Percentiles rank a stretch among this genome's conserved stretches.
phyloP scores from a whole-genome alignment of 2,329 filamentous ascomycete species.

The Hypoxylon sp. region DNA sequence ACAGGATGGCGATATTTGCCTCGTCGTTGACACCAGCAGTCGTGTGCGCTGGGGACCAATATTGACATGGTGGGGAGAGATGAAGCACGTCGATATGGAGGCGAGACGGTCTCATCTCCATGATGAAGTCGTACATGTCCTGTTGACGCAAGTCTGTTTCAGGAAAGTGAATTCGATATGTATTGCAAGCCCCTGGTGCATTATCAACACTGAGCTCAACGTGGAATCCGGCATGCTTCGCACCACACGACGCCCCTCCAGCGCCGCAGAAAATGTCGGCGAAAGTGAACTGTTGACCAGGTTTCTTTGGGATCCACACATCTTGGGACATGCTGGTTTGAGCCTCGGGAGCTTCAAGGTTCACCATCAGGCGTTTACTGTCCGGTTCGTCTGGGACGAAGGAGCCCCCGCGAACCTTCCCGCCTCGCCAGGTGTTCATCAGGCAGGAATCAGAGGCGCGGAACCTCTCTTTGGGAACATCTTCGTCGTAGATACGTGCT shows the following conservation, averaged over 20 bases:
- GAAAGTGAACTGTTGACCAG: constrained; percentile 64
- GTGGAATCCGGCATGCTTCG: constrained; percentile 64
- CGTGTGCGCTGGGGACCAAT: constrained; percentile 80
- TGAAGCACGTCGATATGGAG: constrained; percentile 76
- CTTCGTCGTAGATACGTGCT: constrained; percentile 47
- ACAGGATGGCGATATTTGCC: constrained; percentile 72
- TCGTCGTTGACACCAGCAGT: constrained; percentile 70
- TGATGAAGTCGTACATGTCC: constrained; percentile 65
- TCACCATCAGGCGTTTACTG: constrained; percentile 29
- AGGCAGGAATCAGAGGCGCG: constrained; percentile 45
- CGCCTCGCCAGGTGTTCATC: constrained; percentile 47
- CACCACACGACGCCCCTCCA: constrained; percentile 71
- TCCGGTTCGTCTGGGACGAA: constrained; percentile 31
- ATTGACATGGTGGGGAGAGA: constrained; percentile 82
- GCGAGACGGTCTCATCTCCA: constrained; percentile 43
- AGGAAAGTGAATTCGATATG: constrained; percentile 71
- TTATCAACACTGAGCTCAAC: constrained; percentile 75
- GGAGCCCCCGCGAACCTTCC: constrained; percentile 48
- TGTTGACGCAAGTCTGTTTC: constrained; percentile 62
- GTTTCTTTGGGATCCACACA: constrained; percentile 40
- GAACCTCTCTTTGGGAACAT: constrained; percentile 50
- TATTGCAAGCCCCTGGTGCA: constrained; percentile 66
- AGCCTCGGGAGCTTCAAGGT: constrained; percentile 37
- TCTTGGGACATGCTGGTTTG: constrained; percentile 15
- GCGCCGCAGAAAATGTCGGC: constrained; percentile 74